phyloP scores from a whole-genome alignment of 495 filamentous ascomycete species.

The Podospora appendiculata region DNA sequence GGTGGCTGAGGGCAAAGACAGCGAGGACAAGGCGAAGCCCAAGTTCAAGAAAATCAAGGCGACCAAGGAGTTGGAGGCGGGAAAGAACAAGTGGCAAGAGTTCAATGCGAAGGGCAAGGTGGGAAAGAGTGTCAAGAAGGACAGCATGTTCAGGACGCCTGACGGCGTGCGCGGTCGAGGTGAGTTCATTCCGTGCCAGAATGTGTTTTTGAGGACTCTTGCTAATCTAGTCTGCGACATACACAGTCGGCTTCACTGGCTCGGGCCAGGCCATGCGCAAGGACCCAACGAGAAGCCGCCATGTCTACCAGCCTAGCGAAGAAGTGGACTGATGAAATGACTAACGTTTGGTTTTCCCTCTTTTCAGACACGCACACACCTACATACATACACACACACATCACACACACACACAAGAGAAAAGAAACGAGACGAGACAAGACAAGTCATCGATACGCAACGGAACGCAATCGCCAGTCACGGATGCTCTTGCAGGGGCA shows the following conservation, averaged over 20 bases:
- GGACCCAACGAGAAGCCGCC: constrained; percentile 71
- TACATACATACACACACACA: too few relatives aligned
- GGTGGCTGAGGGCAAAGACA: constrained; percentile 22
- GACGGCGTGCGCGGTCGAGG: constrained; percentile 81
- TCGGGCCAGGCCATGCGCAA: constrained; percentile 93
- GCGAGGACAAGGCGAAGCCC: constrained; percentile 33
- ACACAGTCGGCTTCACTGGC: constrained; percentile 84
- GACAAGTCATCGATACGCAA: neutral
- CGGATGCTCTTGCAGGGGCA: too few relatives aligned
- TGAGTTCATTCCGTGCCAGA: constrained; percentile 25
- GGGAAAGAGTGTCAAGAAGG: constrained; percentile 71
- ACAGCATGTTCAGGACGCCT: constrained; percentile 94
- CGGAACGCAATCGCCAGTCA: too few relatives aligned
- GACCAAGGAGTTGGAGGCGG: constrained; percentile 78
- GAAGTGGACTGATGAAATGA: constrained; percentile 51
- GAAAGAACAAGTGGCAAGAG: constrained; percentile 92
- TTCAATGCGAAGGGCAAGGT: constrained; percentile 75
- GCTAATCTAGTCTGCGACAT: neutral
- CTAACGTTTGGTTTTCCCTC: constrained; percentile 15
- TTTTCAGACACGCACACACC: constrained; percentile 8
- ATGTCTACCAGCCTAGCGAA: constrained; percentile 77
- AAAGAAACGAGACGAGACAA: neutral
- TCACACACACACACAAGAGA: neutral
- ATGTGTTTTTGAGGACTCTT: neutral
- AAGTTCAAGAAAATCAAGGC: constrained; percentile 75